Evolutionary conservation across 2,329 filamentous ascomycete genomes (phyloP), one percentile per base, ranked within the genome.

Genomic region (Keithomyces neogunnii): DNA sequence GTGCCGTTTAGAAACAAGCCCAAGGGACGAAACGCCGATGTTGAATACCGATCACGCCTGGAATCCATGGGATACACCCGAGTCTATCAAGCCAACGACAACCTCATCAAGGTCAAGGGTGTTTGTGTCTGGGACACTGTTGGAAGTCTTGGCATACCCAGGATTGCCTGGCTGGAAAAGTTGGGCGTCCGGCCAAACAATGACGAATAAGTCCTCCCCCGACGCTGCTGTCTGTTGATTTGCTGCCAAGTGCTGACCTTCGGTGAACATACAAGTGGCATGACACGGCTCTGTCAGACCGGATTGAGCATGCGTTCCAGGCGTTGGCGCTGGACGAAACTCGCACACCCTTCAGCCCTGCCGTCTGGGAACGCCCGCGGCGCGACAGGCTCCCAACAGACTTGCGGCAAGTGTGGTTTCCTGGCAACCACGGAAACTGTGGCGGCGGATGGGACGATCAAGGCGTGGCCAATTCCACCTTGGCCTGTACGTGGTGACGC

Each of bases 371-470:
- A 56, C 67, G 72, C 26, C 63, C 65, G 7, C 63, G 64, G 0
- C 61, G 65, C 30, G 67, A 71, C 32, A 64, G 62, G 36, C 59
- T 65, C 28, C 74, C 73, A 9, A 19, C 26, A 2, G 69, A 77
- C 53, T 64, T 77, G 44, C 68, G 73, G 31, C 75, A 77, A 55
- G 73, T 76, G 10, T 85, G 82, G 82, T 89, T 90, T 59, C 82
- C 86, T 0, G 86, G 86, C 5, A 80, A 78, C 47, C 86, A 90
- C 61, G 81, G 75, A 9, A 86, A 88, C 58, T 80, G 86, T 45
- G 85, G 85, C 4, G 85, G 85, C 33, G 85, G 85, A 2, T 86
- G 79, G 79, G 62, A 66, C 4, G 75, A 79, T 46, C 70, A 77
- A 53, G 73, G 73, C 44, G 66, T 72, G 26, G 63, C 70, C 3